Evolutionary conservation across 2,329 filamentous ascomycete species (phyloP), one percentile per base, ranked within the genome.

Genomic region (Fusarium incarnatum): DNA sequence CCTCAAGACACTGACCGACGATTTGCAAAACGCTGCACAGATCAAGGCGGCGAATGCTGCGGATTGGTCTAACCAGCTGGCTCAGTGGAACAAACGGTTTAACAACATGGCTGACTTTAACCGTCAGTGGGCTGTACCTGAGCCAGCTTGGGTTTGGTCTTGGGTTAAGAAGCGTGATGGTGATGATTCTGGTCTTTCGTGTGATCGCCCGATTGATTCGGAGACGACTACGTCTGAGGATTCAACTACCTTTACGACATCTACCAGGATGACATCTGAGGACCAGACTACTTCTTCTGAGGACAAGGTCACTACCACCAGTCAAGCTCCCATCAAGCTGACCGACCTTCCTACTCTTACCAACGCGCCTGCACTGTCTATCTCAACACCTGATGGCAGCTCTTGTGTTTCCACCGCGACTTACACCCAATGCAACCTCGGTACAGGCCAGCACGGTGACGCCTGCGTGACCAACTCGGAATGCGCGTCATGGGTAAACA

Each of bases 401-500:
- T 66, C 63, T 2, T 66, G 63, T 37, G 48, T 32, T 18, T 18
- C 41, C 7, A 64, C 53, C 0, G 59, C 37, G 4, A 64, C 42
- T 2, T 7, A 40, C 5, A 58, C 62, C 0, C 37, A 53, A 7
- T 65, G 59, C 4, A 49, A 56, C 5, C 16, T 44, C 0, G 62
- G 58, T 1, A 25, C 23, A 9, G 61, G 52, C 12, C 15, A 42
- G 7, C 49, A 44, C 22, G 46, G 58, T 1, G 30, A 30, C 1
- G 62, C 41, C 1, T 63, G 62, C 5, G 18, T 65, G 1, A 12
- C 16, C 22, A 15, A 34, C 22, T 9, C 30, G 0, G n/a, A 40
- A 42, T 65, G 58, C 16, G 41, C 15, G 13, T 66, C 59, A 10
- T 66, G 59, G 63, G 48, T 64, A 2, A 53, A 49, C 25, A 64